These are phyloP conservation scores for Eucalyptus brandiana DNA, from an alignment of 345 rosid species.

Conservation along the genomic window DNA sequence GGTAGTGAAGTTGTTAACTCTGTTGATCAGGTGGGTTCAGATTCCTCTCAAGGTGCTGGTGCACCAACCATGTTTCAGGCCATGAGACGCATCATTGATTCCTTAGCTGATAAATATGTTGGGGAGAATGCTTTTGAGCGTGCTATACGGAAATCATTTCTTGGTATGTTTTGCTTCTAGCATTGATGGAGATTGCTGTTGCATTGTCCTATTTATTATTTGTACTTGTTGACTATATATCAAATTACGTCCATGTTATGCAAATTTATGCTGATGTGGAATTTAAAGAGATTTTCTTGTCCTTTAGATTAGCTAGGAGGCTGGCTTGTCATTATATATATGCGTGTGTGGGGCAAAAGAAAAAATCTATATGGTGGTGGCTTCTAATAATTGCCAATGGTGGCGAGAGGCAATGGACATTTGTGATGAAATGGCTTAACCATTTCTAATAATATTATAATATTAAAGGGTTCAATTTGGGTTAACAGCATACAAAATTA, in stretches of 20 bases:
- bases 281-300: not conserved
- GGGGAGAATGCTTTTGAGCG: constrained; percentile 58
- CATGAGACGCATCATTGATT: constrained; percentile 69
- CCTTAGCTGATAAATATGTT: constrained; percentile 37
- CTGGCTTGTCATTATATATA: not conserved
- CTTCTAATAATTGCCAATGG: not conserved
- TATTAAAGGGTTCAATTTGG: not conserved
- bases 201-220: not conserved
- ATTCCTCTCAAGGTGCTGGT: constrained; percentile 89
- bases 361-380: not conserved
- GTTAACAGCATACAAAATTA: not conserved
- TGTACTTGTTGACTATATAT: not conserved
- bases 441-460: not conserved
- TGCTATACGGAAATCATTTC: constrained; percentile 75
- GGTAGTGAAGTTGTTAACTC: not conserved
- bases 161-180: constrained; percentile 28
- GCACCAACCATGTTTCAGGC: constrained; percentile 96
- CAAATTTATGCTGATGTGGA: not conserved
- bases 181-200: not conserved
- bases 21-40: constrained; percentile 71
- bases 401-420: not conserved
- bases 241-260: not conserved
- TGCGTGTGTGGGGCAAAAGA: not conserved
- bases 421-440: not conserved
- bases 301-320: not conserved